Evolutionary conservation across 2,329 filamentous ascomycete species (phyloP).

Genomic region (Aspergillus ibericus): DNA sequence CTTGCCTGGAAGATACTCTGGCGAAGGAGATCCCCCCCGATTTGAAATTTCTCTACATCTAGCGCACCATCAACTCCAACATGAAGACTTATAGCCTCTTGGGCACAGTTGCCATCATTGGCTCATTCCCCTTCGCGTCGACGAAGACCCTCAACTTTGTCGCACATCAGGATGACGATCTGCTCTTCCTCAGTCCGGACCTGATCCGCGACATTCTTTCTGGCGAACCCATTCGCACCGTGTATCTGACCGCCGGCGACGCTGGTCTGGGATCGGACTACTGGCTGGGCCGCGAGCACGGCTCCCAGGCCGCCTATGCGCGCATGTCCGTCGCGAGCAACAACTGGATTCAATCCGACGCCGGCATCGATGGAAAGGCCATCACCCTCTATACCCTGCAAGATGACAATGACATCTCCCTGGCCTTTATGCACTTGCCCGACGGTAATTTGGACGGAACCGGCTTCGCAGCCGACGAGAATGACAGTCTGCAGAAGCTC

Average conservation of each 20-base stretch:
- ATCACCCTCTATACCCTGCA: slow-evolving; percentile 13
- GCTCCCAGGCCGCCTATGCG: slow-evolving; percentile 16
- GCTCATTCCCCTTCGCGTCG: neutral
- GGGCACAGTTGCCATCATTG: neutral
- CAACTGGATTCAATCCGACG: slow-evolving; percentile 13
- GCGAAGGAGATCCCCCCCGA: too few relatives aligned
- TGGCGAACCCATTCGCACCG: slow-evolving; percentile 13
- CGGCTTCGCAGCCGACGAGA: slow-evolving; percentile 8
- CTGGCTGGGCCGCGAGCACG: slow-evolving; percentile 16
- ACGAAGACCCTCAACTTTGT: slow-evolving; percentile 21
- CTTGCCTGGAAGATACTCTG: neutral
- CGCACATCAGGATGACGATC: slow-evolving; percentile 22
- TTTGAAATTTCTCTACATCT: neutral
- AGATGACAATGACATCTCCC: slow-evolving; percentile 9
- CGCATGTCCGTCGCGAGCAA: slow-evolving; percentile 12
- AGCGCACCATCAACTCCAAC: neutral
- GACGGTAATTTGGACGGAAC: slow-evolving; percentile 16
- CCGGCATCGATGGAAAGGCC: slow-evolving; percentile 7
- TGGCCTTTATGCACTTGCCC: slow-evolving; percentile 17
- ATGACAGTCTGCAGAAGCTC: slow-evolving; percentile 15
- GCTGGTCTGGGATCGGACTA: slow-evolving; percentile 14
- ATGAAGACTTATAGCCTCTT: slow-evolving; percentile 1
- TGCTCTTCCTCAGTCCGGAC: slow-evolving; percentile 20
- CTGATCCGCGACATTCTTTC: slow-evolving; percentile 13
- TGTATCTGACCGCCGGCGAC: slow-evolving; percentile 23